phyloP scores from a whole-genome alignment of 192 early-diverging fungal genomes.

The Coemansia sp. region DNA sequence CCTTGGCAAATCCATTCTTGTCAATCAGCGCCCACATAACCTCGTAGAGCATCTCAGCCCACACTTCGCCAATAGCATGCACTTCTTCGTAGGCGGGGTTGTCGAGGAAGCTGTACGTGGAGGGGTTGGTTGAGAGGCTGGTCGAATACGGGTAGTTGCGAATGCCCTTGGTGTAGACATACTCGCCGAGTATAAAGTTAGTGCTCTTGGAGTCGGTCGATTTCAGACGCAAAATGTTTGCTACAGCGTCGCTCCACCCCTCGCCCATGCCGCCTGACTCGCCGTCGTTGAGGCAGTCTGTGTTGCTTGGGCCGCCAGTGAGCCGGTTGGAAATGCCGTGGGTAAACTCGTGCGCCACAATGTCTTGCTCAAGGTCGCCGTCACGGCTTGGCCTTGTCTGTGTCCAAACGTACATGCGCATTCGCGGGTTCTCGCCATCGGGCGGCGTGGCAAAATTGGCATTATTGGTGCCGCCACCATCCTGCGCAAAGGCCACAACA shows the following conservation, averaged over 20 bases:
- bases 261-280: slow-evolving; percentile 95
- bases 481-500: slow-evolving; percentile 91
- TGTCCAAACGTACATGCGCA: slow-evolving; percentile 98
- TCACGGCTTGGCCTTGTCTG: slow-evolving; percentile 72
- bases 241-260: slow-evolving; percentile 95
- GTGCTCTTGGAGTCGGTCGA: slow-evolving; percentile 60
- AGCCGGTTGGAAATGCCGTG: slow-evolving; percentile 92
- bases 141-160: slow-evolving; percentile 57
- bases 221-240: slow-evolving; percentile 76
- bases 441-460: slow-evolving; percentile 97
- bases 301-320: slow-evolving; percentile 92
- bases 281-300: slow-evolving; percentile 84
- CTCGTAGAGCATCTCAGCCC: slow-evolving; percentile 65
- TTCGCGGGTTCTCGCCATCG: slow-evolving; percentile 79
- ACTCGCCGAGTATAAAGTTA: slow-evolving; percentile 26
- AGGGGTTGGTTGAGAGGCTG: slow-evolving; percentile 35
- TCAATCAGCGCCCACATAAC: slow-evolving; percentile 64
- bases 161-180: slow-evolving; percentile 41
- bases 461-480: slow-evolving; percentile 89
- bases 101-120: slow-evolving; percentile 44
- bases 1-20: slow-evolving; percentile 24
- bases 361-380: slow-evolving; percentile 89
- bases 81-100: slow-evolving; percentile 44
- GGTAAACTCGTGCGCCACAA: slow-evolving; percentile 92
- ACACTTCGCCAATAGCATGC: slow-evolving; percentile 66